These are phyloP conservation scores for Cryphonectria parasitica DNA, from an alignment of 2,329 filamentous ascomycete species.

Conservation along the genomic window DNA sequence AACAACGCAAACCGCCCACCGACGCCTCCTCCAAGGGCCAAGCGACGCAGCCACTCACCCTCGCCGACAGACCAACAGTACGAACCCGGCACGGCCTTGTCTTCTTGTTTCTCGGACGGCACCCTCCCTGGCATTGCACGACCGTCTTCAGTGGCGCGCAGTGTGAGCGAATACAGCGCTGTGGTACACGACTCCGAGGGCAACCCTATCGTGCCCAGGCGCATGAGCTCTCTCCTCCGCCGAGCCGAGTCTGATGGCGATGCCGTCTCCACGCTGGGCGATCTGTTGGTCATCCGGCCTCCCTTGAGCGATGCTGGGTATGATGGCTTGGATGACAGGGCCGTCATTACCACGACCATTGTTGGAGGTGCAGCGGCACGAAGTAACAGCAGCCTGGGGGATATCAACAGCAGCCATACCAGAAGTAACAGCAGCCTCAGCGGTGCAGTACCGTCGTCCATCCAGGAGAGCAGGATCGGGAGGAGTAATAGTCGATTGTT, in stretches of 20 bases:
- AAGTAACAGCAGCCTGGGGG: background rate
- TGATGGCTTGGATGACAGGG: conserved; percentile 6
- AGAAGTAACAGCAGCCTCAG: background rate
- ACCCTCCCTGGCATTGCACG: conserved; percentile 9
- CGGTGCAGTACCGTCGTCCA: background rate
- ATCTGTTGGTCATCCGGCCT: conserved; percentile 18
- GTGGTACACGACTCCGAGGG: conserved; percentile 21
- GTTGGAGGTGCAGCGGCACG: conserved; percentile 2
- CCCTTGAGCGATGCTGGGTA: background rate
- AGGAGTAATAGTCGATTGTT: conserved; percentile 19
- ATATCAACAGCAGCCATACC: background rate
- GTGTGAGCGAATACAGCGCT: conserved; percentile 24
- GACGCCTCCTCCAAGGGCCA: conserved; percentile 36
- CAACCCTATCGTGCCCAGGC: conserved; percentile 20
- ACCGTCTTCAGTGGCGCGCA: conserved; percentile 19
- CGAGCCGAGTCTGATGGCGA: conserved; percentile 23
- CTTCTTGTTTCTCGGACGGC: conserved; percentile 1
- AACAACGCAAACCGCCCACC: conserved; percentile 32
- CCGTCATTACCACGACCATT: conserved; percentile 21
- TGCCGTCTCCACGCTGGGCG: conserved; percentile 24
- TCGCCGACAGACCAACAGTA: background rate
- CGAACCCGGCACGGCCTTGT: background rate
- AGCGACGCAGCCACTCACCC: conserved; percentile 27
- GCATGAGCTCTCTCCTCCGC: conserved; percentile 24
- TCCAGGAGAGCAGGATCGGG: conserved; percentile 1